Percentiles rank a stretch among this genome's conserved stretches.
These are phyloP conservation scores for Gaeumannomyces sp. DNA, from an alignment of 2,329 filamentous ascomycete genomes.

Conservation along the genomic window DNA sequence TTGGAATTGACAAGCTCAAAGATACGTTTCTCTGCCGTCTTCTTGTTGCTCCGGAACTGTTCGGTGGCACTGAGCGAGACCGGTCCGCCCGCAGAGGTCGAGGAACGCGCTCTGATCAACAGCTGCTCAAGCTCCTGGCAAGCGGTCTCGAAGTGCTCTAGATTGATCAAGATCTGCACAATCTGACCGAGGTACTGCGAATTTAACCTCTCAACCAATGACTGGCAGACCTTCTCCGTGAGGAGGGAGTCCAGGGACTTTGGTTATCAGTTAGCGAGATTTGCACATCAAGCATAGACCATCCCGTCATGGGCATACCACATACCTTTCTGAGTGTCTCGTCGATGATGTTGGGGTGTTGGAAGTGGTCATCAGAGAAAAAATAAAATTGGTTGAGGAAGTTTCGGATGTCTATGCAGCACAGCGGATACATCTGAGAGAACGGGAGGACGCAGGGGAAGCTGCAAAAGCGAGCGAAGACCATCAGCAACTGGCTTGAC, in stretches of 20 bases:
- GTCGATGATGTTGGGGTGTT: conserved; percentile 83
- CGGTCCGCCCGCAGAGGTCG: conserved; percentile 71
- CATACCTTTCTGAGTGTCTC: conserved; percentile 73
- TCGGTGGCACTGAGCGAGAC: conserved; percentile 77
- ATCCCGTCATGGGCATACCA: conserved; percentile 1
- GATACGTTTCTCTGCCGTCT: conserved; percentile 93
- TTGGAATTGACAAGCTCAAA: conserved; percentile 98
- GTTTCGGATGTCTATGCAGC: conserved; percentile 96
- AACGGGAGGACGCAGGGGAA: conserved; percentile 96
- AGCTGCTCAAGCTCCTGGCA: conserved; percentile 85
- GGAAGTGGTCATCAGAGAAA: conserved; percentile 94
- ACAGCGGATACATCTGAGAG: conserved; percentile 97
- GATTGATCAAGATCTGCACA: conserved; percentile 94
- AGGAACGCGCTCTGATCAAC: conserved; percentile 77
- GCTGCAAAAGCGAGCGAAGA: conserved; percentile 32
- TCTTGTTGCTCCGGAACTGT: conserved; percentile 83
- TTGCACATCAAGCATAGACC: neutral
- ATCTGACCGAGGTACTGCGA: conserved; percentile 97
- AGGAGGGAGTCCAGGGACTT: conserved; percentile 92
- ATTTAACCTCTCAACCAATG: conserved; percentile 77
- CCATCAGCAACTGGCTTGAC: neutral
- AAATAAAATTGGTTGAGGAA: conserved; percentile 98
- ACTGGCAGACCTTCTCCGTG: conserved; percentile 84
- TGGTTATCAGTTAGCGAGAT: neutral
- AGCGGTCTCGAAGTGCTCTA: conserved; percentile 93